phyloP scores from a whole-genome alignment of 1,284 basidiomycete genomes.

The Porphyrellus sp. region DNA sequence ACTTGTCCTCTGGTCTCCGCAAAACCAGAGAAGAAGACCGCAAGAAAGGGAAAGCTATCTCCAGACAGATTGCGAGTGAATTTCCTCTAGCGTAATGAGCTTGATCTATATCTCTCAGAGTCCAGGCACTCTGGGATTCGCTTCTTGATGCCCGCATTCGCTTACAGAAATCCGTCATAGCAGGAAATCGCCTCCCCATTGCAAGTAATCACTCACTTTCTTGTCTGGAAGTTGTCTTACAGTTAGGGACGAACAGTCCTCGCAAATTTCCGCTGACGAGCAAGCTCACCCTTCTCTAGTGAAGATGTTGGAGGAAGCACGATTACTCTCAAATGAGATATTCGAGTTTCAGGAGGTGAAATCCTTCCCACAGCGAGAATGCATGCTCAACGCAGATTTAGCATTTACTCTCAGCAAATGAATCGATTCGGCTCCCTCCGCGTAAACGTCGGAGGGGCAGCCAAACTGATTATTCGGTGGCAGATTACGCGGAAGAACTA shows the following conservation, averaged over 20 bases:
- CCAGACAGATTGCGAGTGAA: conserved; percentile 72
- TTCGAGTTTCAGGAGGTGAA: conserved; percentile 64
- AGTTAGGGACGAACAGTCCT: conserved; percentile 25
- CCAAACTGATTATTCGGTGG: conserved; percentile 15
- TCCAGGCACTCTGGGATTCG: conserved; percentile 77
- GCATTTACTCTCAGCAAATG: conserved; percentile 48
- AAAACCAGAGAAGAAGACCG: conserved; percentile 63
- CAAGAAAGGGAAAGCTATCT: conserved; percentile 78
- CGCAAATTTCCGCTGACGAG: conserved; percentile 22
- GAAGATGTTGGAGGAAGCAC: conserved; percentile 57
- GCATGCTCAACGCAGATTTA: conserved; percentile 29
- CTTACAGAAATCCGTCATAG: conserved; percentile 74
- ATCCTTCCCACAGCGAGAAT: conserved; percentile 8
- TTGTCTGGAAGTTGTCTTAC: conserved; percentile 21
- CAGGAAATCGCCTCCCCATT: conserved; percentile 60
- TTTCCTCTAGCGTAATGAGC: not conserved
- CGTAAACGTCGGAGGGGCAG: conserved; percentile 53
- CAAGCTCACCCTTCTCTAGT: conserved; percentile 41
- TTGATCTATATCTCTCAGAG: conserved; percentile 13
- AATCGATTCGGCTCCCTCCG: conserved; percentile 48
- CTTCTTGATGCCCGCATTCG: conserved; percentile 86
- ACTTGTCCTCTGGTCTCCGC: conserved; percentile 53
- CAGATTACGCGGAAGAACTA: conserved; percentile 35
- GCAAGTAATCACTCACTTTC: conserved; percentile 36
- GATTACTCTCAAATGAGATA: conserved; percentile 61